These are phyloP conservation scores for Dendrostoma leiphaemia DNA, from an alignment of 2,329 filamentous ascomycete genomes.

Conservation along the genomic window DNA sequence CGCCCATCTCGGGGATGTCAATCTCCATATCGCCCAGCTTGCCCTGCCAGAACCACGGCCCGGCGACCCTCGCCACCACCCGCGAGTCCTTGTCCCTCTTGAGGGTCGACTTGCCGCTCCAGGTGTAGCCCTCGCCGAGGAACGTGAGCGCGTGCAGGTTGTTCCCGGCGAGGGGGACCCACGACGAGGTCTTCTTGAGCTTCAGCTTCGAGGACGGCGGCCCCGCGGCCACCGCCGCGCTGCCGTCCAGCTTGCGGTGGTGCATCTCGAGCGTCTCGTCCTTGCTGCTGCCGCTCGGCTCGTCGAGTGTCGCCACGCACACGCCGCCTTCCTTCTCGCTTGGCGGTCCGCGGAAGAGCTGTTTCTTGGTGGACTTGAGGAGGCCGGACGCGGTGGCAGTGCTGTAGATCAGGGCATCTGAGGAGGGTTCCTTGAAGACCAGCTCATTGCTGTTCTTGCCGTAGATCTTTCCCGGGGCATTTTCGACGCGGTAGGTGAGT, in stretches of 20 bases:
- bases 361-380: constrained; percentile 12
- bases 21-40: constrained; percentile 17
- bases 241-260: background rate
- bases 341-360: constrained; percentile 13
- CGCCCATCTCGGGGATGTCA: constrained; percentile 9
- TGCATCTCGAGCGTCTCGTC: constrained; percentile 15
- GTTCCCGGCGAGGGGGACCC: constrained; percentile 5
- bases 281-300: background rate
- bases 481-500: constrained; percentile 10
- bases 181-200: constrained; percentile 16
- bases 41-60: constrained; percentile 15
- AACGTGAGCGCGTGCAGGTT: constrained; percentile 15
- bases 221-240: background rate
- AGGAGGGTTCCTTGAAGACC: constrained; percentile 17
- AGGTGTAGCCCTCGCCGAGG: constrained; percentile 12
- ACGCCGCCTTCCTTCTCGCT: constrained; percentile 15
- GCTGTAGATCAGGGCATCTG: constrained; percentile 16
- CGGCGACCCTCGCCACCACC: constrained; percentile 9
- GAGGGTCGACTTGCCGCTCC: constrained; percentile 14
- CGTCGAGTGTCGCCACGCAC: constrained; percentile 17
- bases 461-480: constrained; percentile 15
- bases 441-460: constrained; percentile 19
- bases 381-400: constrained; percentile 11
- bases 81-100: constrained; percentile 6
- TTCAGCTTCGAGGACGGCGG: constrained; percentile 4